phyloP scores from a whole-genome alignment of 441 rosid genomes.

The Croton laevigatus region DNA sequence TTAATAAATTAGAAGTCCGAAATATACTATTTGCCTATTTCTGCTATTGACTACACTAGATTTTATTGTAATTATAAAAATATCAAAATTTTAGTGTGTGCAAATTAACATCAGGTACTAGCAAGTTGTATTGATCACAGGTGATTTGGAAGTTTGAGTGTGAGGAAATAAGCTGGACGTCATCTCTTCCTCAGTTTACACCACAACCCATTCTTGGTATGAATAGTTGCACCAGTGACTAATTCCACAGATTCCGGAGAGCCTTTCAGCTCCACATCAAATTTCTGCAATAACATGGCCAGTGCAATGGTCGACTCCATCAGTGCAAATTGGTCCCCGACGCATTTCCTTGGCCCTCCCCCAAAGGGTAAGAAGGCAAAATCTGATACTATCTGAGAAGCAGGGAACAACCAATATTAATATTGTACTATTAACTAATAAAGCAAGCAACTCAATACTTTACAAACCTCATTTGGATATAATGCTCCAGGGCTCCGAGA shows the following conservation, averaged over 20 bases:
- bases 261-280: conserved; percentile 65
- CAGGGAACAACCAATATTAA: background rate
- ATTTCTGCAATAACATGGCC: conserved; percentile 73
- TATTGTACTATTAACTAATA: background rate
- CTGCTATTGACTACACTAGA: too few species aligned
- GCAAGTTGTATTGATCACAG: too few species aligned
- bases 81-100: too few species aligned
- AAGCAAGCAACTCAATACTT: background rate
- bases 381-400: conserved; percentile 65
- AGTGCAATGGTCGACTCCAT: conserved; percentile 86
- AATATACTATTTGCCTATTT: too few species aligned
- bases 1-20: too few species aligned
- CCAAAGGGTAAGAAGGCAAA: conserved; percentile 91
- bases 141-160: too few species aligned
- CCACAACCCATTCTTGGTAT: conserved; percentile 82
- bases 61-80: too few species aligned
- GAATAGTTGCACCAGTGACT: conserved; percentile 88
- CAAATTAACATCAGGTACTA: too few species aligned
- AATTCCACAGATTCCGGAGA: conserved; percentile 70
- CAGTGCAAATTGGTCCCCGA: conserved; percentile 92
- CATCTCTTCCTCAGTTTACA: conserved; percentile 69
- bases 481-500: conserved; percentile 87
- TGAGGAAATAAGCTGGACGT: conserved; percentile 6
- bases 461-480: conserved; percentile 80
- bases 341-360: conserved; percentile 90